Conservation (phyloP, 139 green algal genomes). For the Desmodesmus armatus region DNA sequence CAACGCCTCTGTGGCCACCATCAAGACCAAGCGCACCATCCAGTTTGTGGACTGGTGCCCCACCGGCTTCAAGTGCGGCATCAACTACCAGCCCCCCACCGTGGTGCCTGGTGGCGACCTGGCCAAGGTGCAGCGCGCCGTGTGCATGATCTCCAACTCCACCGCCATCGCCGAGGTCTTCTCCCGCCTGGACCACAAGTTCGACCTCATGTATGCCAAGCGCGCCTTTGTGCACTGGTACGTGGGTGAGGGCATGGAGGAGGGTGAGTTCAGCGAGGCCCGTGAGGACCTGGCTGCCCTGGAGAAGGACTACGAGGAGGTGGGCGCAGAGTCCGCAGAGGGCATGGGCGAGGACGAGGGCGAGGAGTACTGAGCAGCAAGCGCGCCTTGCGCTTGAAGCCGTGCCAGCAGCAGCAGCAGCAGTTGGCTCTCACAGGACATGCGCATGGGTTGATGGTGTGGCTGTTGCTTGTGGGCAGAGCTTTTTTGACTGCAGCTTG, state of each 20-base stretch:
- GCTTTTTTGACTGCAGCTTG: too few relatives aligned
- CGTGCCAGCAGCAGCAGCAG: too few relatives aligned
- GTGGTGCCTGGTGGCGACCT: constrained; percentile 98
- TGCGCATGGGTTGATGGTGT: too few relatives aligned
- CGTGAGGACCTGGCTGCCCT: constrained; percentile 97
- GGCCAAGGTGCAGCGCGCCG: constrained; percentile 99
- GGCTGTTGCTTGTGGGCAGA: too few relatives aligned
- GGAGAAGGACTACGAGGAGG: constrained; percentile 99
- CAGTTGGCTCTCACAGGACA: too few relatives aligned
- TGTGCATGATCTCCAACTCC: constrained; percentile 99
- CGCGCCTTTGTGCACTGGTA: constrained; percentile 99
- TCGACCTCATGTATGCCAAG: constrained; percentile 99
- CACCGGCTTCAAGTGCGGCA: constrained; percentile 99
- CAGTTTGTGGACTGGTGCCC: constrained; percentile 99
- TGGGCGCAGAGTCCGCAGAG: constrained; percentile 92
- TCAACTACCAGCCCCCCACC: constrained; percentile 99
- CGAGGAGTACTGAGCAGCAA: constrained; percentile 91
- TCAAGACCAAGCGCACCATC: constrained; percentile 99
- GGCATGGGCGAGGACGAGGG: constrained; percentile 81
- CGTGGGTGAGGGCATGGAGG: constrained; percentile 98
- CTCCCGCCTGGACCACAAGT: constrained; percentile 99
- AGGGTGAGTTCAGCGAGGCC: constrained; percentile 91
- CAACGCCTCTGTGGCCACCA: constrained; percentile 95
- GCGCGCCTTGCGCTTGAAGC: too few relatives aligned
- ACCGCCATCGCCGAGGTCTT: constrained; percentile 99